Conservation (phyloP, 2,329 filamentous ascomycete genomes). For the Ophiosphaerella korrae region DNA sequence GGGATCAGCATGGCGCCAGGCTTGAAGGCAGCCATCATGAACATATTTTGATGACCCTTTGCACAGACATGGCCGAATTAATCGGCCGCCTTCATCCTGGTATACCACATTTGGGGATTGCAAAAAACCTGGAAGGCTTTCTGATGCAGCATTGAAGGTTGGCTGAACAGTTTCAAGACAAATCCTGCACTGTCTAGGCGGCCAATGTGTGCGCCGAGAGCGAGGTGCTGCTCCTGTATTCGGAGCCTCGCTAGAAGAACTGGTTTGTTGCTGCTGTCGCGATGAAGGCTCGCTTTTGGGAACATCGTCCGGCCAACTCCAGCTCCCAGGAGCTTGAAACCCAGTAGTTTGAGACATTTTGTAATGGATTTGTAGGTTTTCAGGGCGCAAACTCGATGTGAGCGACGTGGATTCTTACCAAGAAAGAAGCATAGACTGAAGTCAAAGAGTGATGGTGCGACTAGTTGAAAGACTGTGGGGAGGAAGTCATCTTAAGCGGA, state of each 20-base stretch:
- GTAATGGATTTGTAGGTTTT: not conserved
- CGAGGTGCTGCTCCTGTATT: slow-evolving; percentile 16
- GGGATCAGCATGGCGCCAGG: slow-evolving; percentile 79
- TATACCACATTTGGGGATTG: slow-evolving; percentile 69
- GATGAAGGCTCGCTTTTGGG: slow-evolving; percentile 38
- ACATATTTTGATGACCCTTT: slow-evolving; percentile 93
- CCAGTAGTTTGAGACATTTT: slow-evolving; percentile 51
- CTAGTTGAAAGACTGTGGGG: slow-evolving; percentile 26
- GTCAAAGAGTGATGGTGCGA: slow-evolving; percentile 21
- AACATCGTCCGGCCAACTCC: slow-evolving; percentile 55
- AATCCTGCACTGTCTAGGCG: slow-evolving; percentile 81
- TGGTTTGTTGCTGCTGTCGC: slow-evolving; percentile 18
- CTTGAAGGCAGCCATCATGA: slow-evolving; percentile 85
- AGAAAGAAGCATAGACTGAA: slow-evolving; percentile 19
- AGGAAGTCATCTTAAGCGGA: slow-evolving; percentile 25
- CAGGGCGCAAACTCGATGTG: slow-evolving; percentile 7
- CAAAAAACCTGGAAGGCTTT: slow-evolving; percentile 61
- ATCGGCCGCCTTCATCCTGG: slow-evolving; percentile 73
- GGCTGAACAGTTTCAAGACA: slow-evolving; percentile 76
- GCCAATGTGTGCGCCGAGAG: slow-evolving; percentile 59
- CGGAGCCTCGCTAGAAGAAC: slow-evolving; percentile 20
- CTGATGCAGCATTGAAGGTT: slow-evolving; percentile 61
- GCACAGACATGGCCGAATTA: slow-evolving; percentile 90
- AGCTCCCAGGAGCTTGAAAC: slow-evolving; percentile 47
- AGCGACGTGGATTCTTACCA: slow-evolving; percentile 32